phyloP scores from a whole-genome alignment of 1,284 basidiomycete species.

The Sutorius eximius region DNA sequence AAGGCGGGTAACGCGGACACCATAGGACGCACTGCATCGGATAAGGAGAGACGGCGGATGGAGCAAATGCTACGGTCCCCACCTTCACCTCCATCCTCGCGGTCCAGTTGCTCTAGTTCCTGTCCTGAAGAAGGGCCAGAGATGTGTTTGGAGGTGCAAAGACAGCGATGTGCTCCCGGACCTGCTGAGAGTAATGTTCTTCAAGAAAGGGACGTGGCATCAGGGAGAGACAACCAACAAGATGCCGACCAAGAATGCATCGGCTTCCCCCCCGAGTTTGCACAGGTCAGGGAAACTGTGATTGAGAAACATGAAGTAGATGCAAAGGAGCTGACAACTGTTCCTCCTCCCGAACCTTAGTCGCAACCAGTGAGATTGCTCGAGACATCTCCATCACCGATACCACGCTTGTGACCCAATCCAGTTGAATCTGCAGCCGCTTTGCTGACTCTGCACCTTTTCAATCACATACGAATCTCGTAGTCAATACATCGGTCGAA shows the following conservation, averaged over 20 bases:
- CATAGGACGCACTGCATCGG: constrained; percentile 17
- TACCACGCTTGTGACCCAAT: constrained; percentile 4
- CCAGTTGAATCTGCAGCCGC: neutral
- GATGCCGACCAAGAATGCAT: neutral
- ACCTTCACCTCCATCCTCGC: constrained; percentile 1
- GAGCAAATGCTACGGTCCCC: constrained; percentile 24
- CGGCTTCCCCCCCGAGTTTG: neutral
- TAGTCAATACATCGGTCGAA: neutral
- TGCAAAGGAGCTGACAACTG: neutral
- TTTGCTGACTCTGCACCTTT: neutral
- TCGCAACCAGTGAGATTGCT: neutral
- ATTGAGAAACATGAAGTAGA: neutral
- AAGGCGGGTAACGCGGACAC: neutral
- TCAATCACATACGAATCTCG: neutral
- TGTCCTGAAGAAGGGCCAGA: constrained; percentile 5
- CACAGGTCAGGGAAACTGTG: neutral
- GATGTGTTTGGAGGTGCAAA: constrained; percentile 2
- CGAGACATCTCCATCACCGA: neutral
- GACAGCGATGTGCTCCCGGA: neutral
- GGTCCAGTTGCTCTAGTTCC: constrained; percentile 1
- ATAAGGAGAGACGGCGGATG: constrained; percentile 29
- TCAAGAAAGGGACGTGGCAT: neutral
- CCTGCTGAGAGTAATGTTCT: neutral
- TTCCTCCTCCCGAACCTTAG: neutral
- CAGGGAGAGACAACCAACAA: neutral